Evolutionary conservation across 768 basidiomycete species (phyloP), one percentile per base, ranked within the genome.

Genomic region (Trametopsis cervina): DNA sequence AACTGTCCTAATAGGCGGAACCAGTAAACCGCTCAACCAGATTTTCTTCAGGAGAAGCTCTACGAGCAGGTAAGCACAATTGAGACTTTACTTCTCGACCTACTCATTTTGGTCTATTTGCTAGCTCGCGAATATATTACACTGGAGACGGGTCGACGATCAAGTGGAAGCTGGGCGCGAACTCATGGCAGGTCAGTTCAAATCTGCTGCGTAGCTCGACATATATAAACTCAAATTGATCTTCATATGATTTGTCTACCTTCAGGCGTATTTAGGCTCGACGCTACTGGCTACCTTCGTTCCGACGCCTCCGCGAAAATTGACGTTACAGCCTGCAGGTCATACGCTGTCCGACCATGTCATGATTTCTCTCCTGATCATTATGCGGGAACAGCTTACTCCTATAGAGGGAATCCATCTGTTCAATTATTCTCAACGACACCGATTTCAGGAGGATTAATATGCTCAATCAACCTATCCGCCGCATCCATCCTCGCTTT

Each of bases 381-480:
- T 60, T 33, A 57, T 58, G 59, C 53, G 59, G 35, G 57, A 60
- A 45, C 52, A 55, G 29, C 48, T 44, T 36, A 54, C 43, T 3
- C 51, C 25, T 33, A 23, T 42, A 13, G 46, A 42, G 43, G 51
- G 46, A 20, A 52, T 52, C 40, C 45, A 47, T 33, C 42, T 52
- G 12, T 51, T 51, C 44, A 51, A 51, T 21, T 51, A 51, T 27
- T 52, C 51, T n/a, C 39, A 40, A 4, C 51, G 47, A 17, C 39
- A 52, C 40, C 46, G 37, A 21, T 47, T 47, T 37, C 51, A 38
- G 15, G 51, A 52, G 23, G 45, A 15, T 15, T 33, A 33, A 7
- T 15, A 33, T 33, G 29, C 29, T 33, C 9, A 33, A 33, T n/a
- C 29, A 33, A 33, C 15, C 29, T 15, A 33, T 33, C 15, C 29